A percentile compares a stretch with the other conserved stretches of the same genome.
Conservation (phyloP, 164 flowering plant genomes). For the Umbellularia californica region DNA sequence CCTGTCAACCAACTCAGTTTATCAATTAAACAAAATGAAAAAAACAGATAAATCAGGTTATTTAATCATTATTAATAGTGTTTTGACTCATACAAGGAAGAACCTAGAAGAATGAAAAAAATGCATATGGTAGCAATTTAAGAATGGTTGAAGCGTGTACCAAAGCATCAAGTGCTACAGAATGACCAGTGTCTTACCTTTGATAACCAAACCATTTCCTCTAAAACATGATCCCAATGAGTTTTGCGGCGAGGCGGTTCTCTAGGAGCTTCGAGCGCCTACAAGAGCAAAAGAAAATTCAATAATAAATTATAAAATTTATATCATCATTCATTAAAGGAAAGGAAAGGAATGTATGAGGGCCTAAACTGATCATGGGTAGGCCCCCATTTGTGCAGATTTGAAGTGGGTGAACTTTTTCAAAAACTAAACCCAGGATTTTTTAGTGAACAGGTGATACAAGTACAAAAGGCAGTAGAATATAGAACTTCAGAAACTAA, state of each 20-base stretch:
- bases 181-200: slow-evolving; percentile 47
- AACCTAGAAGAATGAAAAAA: neutral
- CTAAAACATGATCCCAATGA: slow-evolving; percentile 99
- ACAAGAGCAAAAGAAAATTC: slow-evolving; percentile 8
- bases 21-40: neutral
- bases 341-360: no score
- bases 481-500: slow-evolving; percentile 21
- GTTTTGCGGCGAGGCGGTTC: slow-evolving; percentile 91
- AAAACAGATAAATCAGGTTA: neutral
- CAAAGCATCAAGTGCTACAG: neutral
- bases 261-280: slow-evolving; percentile 91
- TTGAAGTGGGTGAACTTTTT: no score
- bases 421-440: neutral
- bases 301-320: neutral
- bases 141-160: neutral
- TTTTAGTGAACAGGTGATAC: neutral
- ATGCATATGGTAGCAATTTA: neutral
- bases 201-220: slow-evolving; percentile 98
- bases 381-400: no score
- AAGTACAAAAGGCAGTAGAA: neutral
- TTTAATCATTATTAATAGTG: neutral
- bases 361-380: no score
- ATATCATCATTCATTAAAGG: no score
- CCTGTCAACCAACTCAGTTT: slow-evolving; percentile 42
- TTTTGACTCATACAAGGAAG: neutral